Evolutionary conservation across 768 basidiomycete species (phyloP), one percentile per base, ranked within the genome.

Genomic region (Russula brevipes): DNA sequence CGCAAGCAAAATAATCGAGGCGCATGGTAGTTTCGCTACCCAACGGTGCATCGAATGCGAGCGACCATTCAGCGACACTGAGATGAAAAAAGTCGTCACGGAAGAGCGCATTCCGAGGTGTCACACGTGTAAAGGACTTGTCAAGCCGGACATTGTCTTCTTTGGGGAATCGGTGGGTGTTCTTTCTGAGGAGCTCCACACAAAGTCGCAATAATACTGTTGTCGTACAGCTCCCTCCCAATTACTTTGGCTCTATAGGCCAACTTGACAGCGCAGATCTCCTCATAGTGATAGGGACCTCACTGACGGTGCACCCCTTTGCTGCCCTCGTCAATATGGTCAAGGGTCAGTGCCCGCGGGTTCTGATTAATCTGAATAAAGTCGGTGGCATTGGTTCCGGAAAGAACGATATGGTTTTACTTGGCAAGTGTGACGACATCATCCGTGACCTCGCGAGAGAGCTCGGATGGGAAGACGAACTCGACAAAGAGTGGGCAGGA

Each of bases 61-160:
- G 50, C 70, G 72, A 2, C 70, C 78, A 0, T 92, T 81, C 65
- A 84, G 86, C 45, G 82, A 81, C 54, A 82, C 81, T 6, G 82
- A 84, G 70, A 92, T 98, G 79, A 83, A 81, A 71, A 73, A 77
- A 16, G 78, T 81, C 5, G 81, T 96, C 38, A 72, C 80, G 61
- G 72, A 75, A n/a, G 85, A 85, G 46, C 73, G 82, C 64, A 84
- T 91, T 14, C 85, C 94, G 5, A 79, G 76, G 53, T 98, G 96
- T 71, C 70, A 78, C 39, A 59, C 69, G 24, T 94, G 93, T 66
- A 77, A 76, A 1, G 92, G 91, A 0, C 77, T 91, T 44, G 86
- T 94, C 16, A 94, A 95, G 73, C 93, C 93, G n/a, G 90, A 96
- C 70, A 96, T 96, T 47, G 91, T 96, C 12, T 95, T 96, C 75